Base-by-base conservation (phyloP, 768 basidiomycete species). In the Russula sp. region DNA sequence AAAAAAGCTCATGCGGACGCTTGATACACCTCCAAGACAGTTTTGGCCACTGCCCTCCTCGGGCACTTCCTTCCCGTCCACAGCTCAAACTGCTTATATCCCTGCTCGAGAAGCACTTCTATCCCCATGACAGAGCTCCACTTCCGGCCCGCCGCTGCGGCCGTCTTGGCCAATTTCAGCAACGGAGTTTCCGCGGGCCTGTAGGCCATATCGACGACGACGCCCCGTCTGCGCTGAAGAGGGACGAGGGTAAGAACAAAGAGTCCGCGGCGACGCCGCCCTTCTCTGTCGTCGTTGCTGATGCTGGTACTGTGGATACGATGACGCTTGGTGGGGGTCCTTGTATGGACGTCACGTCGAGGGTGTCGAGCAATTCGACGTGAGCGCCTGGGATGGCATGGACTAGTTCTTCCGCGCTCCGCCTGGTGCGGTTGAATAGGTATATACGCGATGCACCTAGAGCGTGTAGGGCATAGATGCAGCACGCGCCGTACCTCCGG, bases 131-230 rank as follows among this genome's bases (percentile, higher is more conserved):
- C 88, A 5, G 78, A 75, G 11, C 74, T 78, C 94, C 94, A 96
- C 38, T 81, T 78, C 32, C 73, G 66, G 13, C 58, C 36, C 8
- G 77, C 62, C 22, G 48, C 26, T 26, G 72, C 75, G 26, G 73
- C 75, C 44, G 73, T 71, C 69, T 81, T 79, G 5, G 92, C 94
- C 16, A 96, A 75, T 58, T 74, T 72, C 28, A 98, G 76, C 60
- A 99, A 74, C 0, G 94, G 88, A 16, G 96, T 98, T 69, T 85
- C 81, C 3, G 87, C 83, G 0, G 95, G 97, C 69, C 88, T 88
- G 74, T 98, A 98, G 22, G 95, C 94, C 89, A 97, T 90, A 70
- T 99, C 97, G 13, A 98, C 81, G 13, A 94, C 88, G 3, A 90
- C 83, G 3, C 86, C 86, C 1, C 88, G n/a, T 80, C 78, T 49